Evolutionary conservation across 2,329 filamentous ascomycete genomes (phyloP).

Genomic region (Penicillium fuscoglaucum): DNA sequence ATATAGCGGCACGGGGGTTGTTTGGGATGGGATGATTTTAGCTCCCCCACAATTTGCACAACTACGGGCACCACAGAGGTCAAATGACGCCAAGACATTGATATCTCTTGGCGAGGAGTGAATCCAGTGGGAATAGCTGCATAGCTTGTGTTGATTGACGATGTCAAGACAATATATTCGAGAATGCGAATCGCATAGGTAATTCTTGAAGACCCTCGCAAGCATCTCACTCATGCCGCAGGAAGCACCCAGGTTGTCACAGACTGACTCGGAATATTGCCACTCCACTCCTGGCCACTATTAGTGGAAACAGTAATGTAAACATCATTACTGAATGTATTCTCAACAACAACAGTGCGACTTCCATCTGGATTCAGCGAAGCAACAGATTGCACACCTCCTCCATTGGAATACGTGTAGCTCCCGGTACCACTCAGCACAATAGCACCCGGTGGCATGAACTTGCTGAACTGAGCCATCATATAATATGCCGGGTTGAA

Average conservation of each 20-base stretch:
- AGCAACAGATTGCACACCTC: conserved; percentile 48
- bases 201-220: background rate
- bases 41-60: background rate
- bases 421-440: conserved; percentile 49
- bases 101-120: background rate
- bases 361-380: conserved; percentile 50
- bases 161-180: background rate
- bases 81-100: background rate
- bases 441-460: conserved; percentile 49
- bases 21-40: background rate
- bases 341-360: conserved; percentile 50
- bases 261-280: conserved; percentile 30
- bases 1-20: background rate
- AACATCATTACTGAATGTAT: conserved; percentile 49
- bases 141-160: background rate
- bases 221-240: background rate
- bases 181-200: background rate
- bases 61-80: background rate
- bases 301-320: conserved; percentile 38
- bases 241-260: conserved; percentile 35
- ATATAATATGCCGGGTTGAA: conserved; percentile 56
- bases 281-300: conserved; percentile 31
- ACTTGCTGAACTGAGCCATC: conserved; percentile 55
- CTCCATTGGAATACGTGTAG: conserved; percentile 43
- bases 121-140: background rate